Conservation (phyloP, 495 filamentous ascomycete genomes). For the Bombardia bombarda region DNA sequence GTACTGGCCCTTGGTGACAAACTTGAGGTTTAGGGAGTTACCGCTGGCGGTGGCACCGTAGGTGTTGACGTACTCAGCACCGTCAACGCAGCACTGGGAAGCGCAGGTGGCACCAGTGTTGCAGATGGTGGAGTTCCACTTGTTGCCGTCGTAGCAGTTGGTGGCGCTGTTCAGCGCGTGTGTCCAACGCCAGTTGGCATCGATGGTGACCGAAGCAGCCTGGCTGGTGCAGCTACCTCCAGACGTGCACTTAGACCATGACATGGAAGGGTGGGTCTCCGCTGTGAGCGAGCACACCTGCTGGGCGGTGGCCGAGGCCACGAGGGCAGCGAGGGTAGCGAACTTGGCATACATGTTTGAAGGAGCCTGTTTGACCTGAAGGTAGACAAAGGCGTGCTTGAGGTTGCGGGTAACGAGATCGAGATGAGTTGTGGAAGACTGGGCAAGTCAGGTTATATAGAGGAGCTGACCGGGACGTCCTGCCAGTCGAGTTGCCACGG, state of each 20-base stretch:
- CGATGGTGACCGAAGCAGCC: slow-evolving; percentile 35
- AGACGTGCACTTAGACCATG: slow-evolving; percentile 48
- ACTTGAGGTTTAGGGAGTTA: slow-evolving; percentile 41
- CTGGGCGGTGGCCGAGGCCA: slow-evolving; percentile 41
- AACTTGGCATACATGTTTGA: slow-evolving; percentile 27
- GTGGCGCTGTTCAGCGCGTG: slow-evolving; percentile 25
- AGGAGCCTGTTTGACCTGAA: slow-evolving; percentile 2
- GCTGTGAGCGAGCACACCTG: slow-evolving; percentile 46
- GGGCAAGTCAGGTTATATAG: slow-evolving; percentile 18
- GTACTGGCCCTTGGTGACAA: slow-evolving; percentile 46
- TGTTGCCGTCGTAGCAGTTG: slow-evolving; percentile 47
- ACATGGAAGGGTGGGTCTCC: slow-evolving; percentile 51
- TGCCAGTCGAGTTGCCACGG: neutral
- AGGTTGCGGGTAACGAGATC: slow-evolving; percentile 13
- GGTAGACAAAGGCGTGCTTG: slow-evolving; percentile 15
- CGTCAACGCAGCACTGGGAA: slow-evolving; percentile 38
- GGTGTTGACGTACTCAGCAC: slow-evolving; percentile 39
- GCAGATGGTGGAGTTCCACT: slow-evolving; percentile 37
- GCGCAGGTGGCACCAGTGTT: slow-evolving; percentile 29
- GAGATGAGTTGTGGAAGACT: slow-evolving; percentile 1
- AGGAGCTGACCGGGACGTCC: neutral
- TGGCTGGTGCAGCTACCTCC: slow-evolving; percentile 41
- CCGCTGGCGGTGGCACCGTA: slow-evolving; percentile 43
- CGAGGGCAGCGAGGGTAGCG: slow-evolving; percentile 32
- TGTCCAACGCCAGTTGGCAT: slow-evolving; percentile 47